A percentile compares a stretch with the other conserved stretches of the same genome.
Evolutionary conservation across 2,329 filamentous ascomycete species (phyloP).

Genomic region (Orbilia brochopaga): DNA sequence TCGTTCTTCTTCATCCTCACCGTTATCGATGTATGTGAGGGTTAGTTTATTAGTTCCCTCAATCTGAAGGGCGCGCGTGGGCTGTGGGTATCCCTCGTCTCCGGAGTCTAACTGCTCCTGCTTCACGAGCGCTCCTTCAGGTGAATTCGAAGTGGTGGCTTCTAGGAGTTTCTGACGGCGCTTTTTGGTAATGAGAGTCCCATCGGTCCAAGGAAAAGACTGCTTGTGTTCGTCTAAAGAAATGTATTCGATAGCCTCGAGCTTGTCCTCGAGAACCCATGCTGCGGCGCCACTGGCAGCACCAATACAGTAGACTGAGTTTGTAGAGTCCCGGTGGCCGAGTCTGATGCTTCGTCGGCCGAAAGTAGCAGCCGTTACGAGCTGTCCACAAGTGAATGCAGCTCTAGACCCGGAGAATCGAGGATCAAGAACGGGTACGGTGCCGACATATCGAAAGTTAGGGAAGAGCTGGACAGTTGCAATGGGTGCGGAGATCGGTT

Average conservation of each 20-base stretch:
- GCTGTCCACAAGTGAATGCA: slow-evolving; percentile 4
- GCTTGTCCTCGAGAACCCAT: not conserved
- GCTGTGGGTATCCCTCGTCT: no score
- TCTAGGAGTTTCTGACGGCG: not conserved
- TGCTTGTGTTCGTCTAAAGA: not conserved
- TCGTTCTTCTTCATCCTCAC: not conserved
- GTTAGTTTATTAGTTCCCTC: not conserved
- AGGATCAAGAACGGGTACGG: not conserved
- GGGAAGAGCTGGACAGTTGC: slow-evolving; percentile 22
- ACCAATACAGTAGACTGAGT: not conserved
- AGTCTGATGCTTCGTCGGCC: slow-evolving; percentile 14
- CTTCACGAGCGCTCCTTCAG: no score
- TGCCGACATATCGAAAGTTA: slow-evolving; percentile 21
- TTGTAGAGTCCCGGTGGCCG: not conserved
- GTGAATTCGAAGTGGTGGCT: no score
- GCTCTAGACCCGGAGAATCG: not conserved
- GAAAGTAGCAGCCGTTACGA: slow-evolving; percentile 11
- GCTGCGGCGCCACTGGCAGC: not conserved
- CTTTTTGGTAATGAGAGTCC: not conserved
- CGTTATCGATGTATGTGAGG: not conserved
- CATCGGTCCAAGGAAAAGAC: not conserved
- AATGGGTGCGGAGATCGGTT: slow-evolving; percentile 6
- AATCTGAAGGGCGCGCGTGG: no score
- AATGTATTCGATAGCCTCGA: not conserved
- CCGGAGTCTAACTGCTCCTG: no score